Evolutionary conservation across 768 basidiomycete genomes (phyloP), one percentile per base, ranked within the genome.

Genomic region (Mycena vulgaris): DNA sequence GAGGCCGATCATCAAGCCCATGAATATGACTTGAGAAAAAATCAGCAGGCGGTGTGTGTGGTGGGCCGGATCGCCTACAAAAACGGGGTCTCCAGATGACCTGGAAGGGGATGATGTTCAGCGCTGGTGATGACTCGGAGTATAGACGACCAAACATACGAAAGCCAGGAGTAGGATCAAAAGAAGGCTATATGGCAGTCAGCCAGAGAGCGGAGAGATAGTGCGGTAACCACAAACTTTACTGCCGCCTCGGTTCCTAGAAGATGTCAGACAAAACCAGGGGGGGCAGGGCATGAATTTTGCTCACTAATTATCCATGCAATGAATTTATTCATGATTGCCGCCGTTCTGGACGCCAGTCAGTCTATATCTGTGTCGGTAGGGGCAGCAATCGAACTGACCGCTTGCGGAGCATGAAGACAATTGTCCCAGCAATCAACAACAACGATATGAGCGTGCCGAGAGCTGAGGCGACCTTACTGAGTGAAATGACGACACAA

Each of bases 401-500:
- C 45, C 45, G 45, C 45, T 47, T 47, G 45, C 45, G 45, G 3
- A 47, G 45, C 45, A 47, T 19, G 45, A 47, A 47, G n/a, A 47
- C 21, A 47, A 47, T 19, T 47, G 45, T 23, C 45, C 45, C 45
- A 47, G 45, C n/a, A 47, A 47, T 23, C 45, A 47, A 47, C 45
- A 47, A 47, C 45, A 47, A n/a, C 45, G 45, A 47, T 23, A 47
- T 47, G 45, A 51, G 27, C 27, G 49, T 30, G 27, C 49, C 49
- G 49, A 51, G 49, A 51, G 49, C 49, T 51, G 49, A 51, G 27
- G 49, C 27, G 49, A 51, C 49, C n/a, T 51, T 51, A 51, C 49
- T 51, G 27, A 51, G 27, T 51, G 27, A 51, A 51, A 51, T n/a
- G n/a, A n/a, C 49, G 49, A 51, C 49, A 51, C 49, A 51, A 51